These are phyloP conservation scores for Triticum monococcum DNA, from an alignment of 176 grass and related monocot genomes.

Conservation along the genomic window DNA sequence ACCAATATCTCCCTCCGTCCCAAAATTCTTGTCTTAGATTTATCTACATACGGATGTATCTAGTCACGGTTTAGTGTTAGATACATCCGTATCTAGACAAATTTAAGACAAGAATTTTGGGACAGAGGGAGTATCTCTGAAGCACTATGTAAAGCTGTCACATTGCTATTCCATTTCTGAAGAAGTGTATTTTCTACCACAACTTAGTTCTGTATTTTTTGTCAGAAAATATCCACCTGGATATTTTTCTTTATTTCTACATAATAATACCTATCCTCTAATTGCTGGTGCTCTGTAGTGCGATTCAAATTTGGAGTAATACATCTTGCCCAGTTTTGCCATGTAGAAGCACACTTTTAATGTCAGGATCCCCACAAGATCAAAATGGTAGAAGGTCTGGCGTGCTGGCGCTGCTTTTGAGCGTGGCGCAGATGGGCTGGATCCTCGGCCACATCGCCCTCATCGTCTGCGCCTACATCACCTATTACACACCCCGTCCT, in stretches of 20 bases:
- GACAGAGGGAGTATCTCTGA: no score
- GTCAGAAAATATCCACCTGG: no score
- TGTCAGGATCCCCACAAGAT: slow-evolving; percentile 77
- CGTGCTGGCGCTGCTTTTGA: slow-evolving; percentile 87
- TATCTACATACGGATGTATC: no score
- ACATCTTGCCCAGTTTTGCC: slow-evolving; percentile 97
- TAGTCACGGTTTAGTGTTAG: no score
- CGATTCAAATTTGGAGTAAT: slow-evolving; percentile 42
- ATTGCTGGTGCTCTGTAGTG: not conserved
- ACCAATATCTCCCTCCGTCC: no score
- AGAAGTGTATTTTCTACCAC: no score
- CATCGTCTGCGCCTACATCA: slow-evolving; percentile 72
- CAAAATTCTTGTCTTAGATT: no score
- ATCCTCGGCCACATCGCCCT: slow-evolving; percentile 72
- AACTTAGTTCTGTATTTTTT: no score
- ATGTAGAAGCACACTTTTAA: slow-evolving; percentile 72
- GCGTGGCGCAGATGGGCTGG: slow-evolving; percentile 90
- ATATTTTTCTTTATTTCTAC: not conserved
- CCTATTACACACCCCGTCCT: slow-evolving; percentile 86
- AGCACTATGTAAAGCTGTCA: no score
- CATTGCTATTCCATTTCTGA: no score
- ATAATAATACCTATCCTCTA: not conserved
- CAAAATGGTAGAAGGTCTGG: slow-evolving; percentile 74
- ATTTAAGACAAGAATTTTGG: no score
- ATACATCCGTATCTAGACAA: no score